phyloP scores from a whole-genome alignment of 345 rosid species.

The Acer yangbiense region DNA sequence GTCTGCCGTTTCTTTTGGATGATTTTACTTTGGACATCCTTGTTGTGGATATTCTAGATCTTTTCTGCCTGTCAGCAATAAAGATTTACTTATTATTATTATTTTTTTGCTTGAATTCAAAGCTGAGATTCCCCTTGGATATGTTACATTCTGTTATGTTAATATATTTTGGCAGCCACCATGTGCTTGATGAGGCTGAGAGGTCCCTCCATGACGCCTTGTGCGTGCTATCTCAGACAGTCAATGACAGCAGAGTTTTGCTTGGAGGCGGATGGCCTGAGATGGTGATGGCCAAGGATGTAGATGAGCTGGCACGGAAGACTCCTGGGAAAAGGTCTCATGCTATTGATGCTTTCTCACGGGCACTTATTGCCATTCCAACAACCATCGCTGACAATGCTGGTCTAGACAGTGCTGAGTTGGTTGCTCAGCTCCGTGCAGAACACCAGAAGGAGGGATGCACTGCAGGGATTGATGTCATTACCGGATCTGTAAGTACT shows the following conservation, averaged over 20 bases:
- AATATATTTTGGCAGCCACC: constrained; percentile 57
- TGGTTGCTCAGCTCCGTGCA: constrained; percentile 94
- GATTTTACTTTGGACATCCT: neutral
- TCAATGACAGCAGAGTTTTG: constrained; percentile 85
- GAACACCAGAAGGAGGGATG: constrained; percentile 88
- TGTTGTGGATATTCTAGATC: neutral
- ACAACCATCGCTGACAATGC: constrained; percentile 95
- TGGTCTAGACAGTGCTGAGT: constrained; percentile 96
- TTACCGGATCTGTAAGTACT: constrained; percentile 84
- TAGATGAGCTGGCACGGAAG: constrained; percentile 88
- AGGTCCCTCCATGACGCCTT: constrained; percentile 96
- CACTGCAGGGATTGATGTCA: constrained; percentile 85
- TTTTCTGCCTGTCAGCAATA: neutral
- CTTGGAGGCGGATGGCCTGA: constrained; percentile 99
- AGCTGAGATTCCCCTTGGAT: too few species aligned
- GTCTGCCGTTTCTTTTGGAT: neutral
- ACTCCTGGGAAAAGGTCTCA: constrained; percentile 97
- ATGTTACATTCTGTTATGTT: neutral
- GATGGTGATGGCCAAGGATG: constrained; percentile 98
- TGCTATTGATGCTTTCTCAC: constrained; percentile 94
- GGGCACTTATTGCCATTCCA: constrained; percentile 84
- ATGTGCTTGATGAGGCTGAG: constrained; percentile 98
- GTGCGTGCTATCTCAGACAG: constrained; percentile 94
- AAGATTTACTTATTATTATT: neutral
- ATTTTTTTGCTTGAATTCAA: neutral